A percentile compares a stretch with the other conserved stretches of the same genome.
phyloP scores from a whole-genome alignment of 2,329 filamentous ascomycete species.

The Nigrospora oryzae region DNA sequence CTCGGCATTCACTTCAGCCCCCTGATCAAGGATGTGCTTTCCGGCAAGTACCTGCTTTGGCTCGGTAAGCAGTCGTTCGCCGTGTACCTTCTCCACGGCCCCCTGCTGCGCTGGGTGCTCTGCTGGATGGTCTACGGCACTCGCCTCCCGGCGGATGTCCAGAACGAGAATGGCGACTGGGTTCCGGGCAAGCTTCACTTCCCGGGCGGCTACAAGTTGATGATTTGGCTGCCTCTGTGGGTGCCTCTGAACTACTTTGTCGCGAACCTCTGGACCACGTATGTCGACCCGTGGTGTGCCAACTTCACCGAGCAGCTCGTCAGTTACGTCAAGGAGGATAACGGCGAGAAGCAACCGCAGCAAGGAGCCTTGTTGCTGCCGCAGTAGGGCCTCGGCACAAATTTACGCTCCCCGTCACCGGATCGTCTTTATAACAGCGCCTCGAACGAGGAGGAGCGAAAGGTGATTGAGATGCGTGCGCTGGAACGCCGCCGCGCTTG shows the following conservation, averaged over 20 bases:
- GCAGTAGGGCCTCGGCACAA: neutral
- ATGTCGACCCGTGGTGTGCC: constrained; percentile 44
- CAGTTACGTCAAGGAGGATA: constrained; percentile 13
- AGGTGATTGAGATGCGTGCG: neutral
- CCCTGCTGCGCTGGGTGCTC: constrained; percentile 48
- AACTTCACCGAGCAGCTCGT: constrained; percentile 30
- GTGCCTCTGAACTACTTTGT: constrained; percentile 35
- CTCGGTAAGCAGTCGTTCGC: constrained; percentile 57
- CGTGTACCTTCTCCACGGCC: constrained; percentile 56
- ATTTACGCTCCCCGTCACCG: neutral
- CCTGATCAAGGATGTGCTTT: constrained; percentile 39
- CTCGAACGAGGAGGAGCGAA: constrained; percentile 1
- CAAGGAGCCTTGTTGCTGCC: constrained; percentile 1
- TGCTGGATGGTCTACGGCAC: constrained; percentile 51
- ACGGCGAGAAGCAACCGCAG: neutral
- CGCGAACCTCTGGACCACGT: constrained; percentile 41
- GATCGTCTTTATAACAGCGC: neutral
- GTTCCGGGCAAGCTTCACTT: constrained; percentile 26
- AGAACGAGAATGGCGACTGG: constrained; percentile 25
- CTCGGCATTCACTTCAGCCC: constrained; percentile 22
- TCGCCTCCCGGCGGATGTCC: constrained; percentile 23
- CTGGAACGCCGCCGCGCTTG: neutral
- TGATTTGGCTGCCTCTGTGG: constrained; percentile 32
- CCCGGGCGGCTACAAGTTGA: constrained; percentile 25
- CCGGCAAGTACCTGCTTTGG: constrained; percentile 48